Base-by-base conservation (phyloP, 2,329 filamentous ascomycete genomes). In the Aquanectria penicillioides region DNA sequence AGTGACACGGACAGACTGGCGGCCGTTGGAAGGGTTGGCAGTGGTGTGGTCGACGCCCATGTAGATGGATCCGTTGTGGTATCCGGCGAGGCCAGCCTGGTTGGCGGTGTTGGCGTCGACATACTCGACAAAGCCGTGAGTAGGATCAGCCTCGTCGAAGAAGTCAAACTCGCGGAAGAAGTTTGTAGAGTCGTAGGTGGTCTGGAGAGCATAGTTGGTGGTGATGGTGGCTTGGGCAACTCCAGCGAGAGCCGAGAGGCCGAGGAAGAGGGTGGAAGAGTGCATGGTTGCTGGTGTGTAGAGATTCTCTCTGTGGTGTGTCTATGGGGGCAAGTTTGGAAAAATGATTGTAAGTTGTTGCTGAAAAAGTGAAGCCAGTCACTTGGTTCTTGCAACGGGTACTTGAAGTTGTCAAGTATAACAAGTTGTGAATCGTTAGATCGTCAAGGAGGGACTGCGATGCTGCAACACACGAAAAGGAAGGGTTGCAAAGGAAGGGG, bases 101-200 rank as follows among this genome's bases (percentile, higher is more conserved):
- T 84, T 82, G 53, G 91, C 90, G 2, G 82, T 83, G n/a, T 72
- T 57, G 47, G 82, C 80, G 64, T 85, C 78, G 51, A 88, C 82
- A 69, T 93, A 95, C 59, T 85, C 77, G 66, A 95, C 92, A 68
- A 88, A 92, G 26, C 92, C 92, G 62, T 88, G 68, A 2, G 92
- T 95, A 0, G 92, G 92, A 69, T 95, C 92, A 0, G 75, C 58
- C 4, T 73, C 75, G 49, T 72, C 78, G 74, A 83, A 88, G 75
- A 89, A 88, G 56, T 80, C 77, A 68, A 86, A 86, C 48, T 76
- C 73, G 17, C 78, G 65, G 72, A 86, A 86, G 74, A 87, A 87
- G 77, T 86, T 87, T 70, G 71, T 76, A 6, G 70, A 56, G 72
- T 86, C 78, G 73, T 79, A 87, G 37, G 73, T 70, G 65, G 82